A percentile compares a stretch with the other conserved stretches of the same genome.
These are phyloP conservation scores for Xylariales sp. DNA, from an alignment of 2,329 filamentous ascomycete species.

Conservation along the genomic window DNA sequence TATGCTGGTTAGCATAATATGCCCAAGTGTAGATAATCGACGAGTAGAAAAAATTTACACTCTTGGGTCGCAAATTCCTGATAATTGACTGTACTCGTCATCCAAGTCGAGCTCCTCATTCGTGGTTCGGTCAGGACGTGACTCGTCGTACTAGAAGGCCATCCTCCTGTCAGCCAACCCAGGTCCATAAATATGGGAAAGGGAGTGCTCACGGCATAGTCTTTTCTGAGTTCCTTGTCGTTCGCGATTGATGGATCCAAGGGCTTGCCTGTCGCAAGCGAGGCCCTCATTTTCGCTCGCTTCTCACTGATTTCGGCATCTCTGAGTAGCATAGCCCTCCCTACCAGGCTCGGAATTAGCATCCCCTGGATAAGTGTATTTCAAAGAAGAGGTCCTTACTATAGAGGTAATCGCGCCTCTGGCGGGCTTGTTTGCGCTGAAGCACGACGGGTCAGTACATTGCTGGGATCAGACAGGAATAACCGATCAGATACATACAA, in stretches of 20 bases:
- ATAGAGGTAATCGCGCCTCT: slow-evolving; percentile 85
- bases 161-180: no score
- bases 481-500: slow-evolving; percentile 11
- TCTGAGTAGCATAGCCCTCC: slow-evolving; percentile 68
- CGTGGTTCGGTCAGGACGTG: slow-evolving; percentile 59
- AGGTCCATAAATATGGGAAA: no score
- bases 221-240: slow-evolving; percentile 76
- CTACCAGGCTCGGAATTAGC: no score
- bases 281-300: slow-evolving; percentile 77
- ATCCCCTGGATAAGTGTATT: no score
- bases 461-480: neutral
- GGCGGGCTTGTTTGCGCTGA: slow-evolving; percentile 65
- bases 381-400: no score
- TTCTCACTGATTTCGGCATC: slow-evolving; percentile 94
- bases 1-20: no score
- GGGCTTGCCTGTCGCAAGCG: slow-evolving; percentile 83
- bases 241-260: slow-evolving; percentile 78
- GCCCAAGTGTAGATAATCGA: no score
- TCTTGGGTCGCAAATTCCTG: slow-evolving; percentile 85
- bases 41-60: no score
- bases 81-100: slow-evolving; percentile 86
- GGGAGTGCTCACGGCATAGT: no score
- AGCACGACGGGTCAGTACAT: neutral
- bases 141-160: slow-evolving; percentile 98
- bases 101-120: slow-evolving; percentile 72